These are phyloP conservation scores for Tuber borchii DNA, from an alignment of 495 filamentous ascomycete genomes.

Conservation along the genomic window DNA sequence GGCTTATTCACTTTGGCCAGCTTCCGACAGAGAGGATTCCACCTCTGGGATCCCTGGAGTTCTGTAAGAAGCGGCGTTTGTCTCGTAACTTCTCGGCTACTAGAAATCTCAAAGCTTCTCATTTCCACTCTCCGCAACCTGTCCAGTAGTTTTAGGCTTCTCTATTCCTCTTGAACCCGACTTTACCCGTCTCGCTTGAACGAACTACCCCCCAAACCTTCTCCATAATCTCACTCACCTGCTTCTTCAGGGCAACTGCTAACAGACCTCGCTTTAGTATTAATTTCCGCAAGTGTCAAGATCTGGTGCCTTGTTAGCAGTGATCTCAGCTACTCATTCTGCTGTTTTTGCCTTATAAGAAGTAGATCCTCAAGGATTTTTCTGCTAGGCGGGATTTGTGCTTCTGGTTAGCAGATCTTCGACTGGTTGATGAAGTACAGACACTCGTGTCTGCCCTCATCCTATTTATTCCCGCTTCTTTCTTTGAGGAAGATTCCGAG, in stretches of 20 bases:
- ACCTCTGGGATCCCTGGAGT: not conserved
- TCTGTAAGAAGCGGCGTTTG: not conserved
- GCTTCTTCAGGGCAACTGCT: conserved; percentile 1
- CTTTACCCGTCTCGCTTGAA: not conserved
- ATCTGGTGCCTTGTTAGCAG: not conserved
- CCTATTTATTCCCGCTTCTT: not conserved
- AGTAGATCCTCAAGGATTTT: not conserved
- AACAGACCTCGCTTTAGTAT: not conserved
- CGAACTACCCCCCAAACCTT: not conserved
- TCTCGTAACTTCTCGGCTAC: not conserved
- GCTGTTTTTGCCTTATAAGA: not conserved
- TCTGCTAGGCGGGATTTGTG: not conserved
- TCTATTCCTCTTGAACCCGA: not conserved
- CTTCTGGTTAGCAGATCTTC: not conserved
- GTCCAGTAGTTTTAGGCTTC: not conserved
- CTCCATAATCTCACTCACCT: not conserved
- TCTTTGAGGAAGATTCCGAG: too few species aligned
- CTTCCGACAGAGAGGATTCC: not conserved
- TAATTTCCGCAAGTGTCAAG: not conserved
- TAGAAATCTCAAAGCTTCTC: not conserved
- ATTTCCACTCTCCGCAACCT: not conserved
- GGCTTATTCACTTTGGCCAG: too few species aligned
- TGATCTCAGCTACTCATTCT: not conserved
- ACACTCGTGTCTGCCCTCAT: not conserved
- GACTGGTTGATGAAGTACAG: not conserved